phyloP scores from a whole-genome alignment of 2,329 filamentous ascomycete species.

The Aureobasidium sp. region DNA sequence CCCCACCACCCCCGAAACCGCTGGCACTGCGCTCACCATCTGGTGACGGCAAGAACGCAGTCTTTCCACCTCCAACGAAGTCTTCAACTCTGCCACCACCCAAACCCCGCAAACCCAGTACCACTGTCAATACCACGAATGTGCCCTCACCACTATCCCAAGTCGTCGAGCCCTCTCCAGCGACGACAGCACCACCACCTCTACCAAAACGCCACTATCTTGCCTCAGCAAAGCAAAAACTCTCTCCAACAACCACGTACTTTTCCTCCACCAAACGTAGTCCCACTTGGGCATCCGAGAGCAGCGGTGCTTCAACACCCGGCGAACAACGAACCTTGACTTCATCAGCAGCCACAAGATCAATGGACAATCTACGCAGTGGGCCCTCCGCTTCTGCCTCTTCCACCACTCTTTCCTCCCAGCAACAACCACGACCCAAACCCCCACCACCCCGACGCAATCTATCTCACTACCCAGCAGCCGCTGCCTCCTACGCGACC shows the following conservation, averaged over 20 bases:
- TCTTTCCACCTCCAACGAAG: constrained; percentile 20
- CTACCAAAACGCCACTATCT: constrained; percentile 30
- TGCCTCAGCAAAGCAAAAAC: constrained; percentile 32
- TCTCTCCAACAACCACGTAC: constrained; percentile 25
- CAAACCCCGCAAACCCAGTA: constrained; percentile 31
- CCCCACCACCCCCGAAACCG: constrained; percentile 31
- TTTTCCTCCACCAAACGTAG: constrained; percentile 22
- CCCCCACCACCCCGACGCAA: constrained; percentile 33
- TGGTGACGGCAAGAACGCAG: constrained; percentile 21
- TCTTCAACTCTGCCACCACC: constrained; percentile 21
- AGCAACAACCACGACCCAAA: constrained; percentile 24
- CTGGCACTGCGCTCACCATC: constrained; percentile 35
- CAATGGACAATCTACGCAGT: constrained; percentile 5
- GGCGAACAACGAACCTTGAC: background rate
- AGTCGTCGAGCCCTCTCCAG: constrained; percentile 25
- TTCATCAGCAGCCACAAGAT: constrained; percentile 5
- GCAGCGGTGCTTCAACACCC: constrained; percentile 1
- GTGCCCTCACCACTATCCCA: constrained; percentile 29
- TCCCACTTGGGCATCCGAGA: constrained; percentile 12
- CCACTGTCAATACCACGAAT: constrained; percentile 24
- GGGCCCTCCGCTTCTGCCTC: background rate
- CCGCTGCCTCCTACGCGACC: constrained; percentile 33
- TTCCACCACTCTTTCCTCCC: background rate
- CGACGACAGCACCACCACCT: constrained; percentile 20
- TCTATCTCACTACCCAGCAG: constrained; percentile 30